A percentile compares a stretch with the other conserved stretches of the same genome.
Conservation (phyloP, 1,139 yeast species). For the Waltiozyma sp. region DNA sequence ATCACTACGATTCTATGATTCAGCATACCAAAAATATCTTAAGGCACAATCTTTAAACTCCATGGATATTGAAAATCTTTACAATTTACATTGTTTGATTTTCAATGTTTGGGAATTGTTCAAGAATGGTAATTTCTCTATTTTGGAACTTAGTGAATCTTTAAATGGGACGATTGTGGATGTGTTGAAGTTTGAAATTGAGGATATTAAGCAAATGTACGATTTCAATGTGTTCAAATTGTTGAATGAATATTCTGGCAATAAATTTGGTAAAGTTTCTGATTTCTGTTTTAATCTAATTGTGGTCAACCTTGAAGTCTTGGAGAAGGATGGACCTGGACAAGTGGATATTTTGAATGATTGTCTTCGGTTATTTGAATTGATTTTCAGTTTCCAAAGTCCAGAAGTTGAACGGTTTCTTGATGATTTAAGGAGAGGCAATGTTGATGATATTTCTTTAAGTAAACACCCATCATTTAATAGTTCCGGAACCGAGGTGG, state of each 20-base stretch:
- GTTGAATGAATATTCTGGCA: constrained; percentile 3
- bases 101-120: constrained; percentile 36
- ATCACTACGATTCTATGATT: constrained; percentile 39
- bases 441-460: constrained; percentile 1
- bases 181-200: constrained; percentile 21
- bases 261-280: constrained; percentile 21
- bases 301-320: constrained; percentile 32
- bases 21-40: constrained; percentile 30
- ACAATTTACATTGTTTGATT: constrained; percentile 35
- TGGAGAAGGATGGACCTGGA: constrained; percentile 22
- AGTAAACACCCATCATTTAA: neutral
- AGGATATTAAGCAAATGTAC: constrained; percentile 25
- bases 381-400: constrained; percentile 4
- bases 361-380: constrained; percentile 6
- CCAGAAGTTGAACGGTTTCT: constrained; percentile 4
- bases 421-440: constrained; percentile 6
- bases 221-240: constrained; percentile 3
- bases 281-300: constrained; percentile 36
- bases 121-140: constrained; percentile 8
- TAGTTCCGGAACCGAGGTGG: constrained; percentile 1
- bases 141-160: constrained; percentile 22
- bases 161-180: constrained; percentile 7
- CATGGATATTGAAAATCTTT: constrained; percentile 22
- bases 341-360: constrained; percentile 6
- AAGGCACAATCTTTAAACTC: constrained; percentile 19